Evolutionary conservation across 352 stramenopile genomes (phyloP), one percentile per base, ranked within the genome.

Genomic region (Globisporangium rhizosaccharum): DNA sequence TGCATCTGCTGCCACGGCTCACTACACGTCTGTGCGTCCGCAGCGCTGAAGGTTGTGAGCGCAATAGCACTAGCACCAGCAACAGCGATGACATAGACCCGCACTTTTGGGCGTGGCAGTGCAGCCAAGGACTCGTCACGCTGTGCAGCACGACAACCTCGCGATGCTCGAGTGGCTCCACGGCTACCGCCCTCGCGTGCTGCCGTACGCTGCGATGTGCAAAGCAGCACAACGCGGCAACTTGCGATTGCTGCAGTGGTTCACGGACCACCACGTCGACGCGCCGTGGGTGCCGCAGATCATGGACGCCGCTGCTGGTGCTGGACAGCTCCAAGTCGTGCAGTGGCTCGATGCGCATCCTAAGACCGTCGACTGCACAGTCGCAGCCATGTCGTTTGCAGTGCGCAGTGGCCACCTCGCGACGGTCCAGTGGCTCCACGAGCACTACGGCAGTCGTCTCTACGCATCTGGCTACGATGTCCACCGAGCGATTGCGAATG

Each of bases 211-310:
- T 20, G 53, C 41, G 17, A 50, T 58, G 53, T 10, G 11, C 23
- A n/a, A 20, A n/a, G 53, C 53, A 1, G 53, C 53, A 26, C 6
- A 25, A 15, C 41, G 17, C 18, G 41, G 33, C 18, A 50, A 57
- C 23, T 26, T 57, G 18, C 14, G 2, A 7, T 51, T 57, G 25
- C 49, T 54, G 26, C 49, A 41, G 18, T 54, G 49, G 49, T 23
- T 54, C 26, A 14, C 15, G 1, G 49, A 37, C 3, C 33, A 18
- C 14, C 33, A 42, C 49, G 26, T 14, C 5, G 23, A 39, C 14
- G 33, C 33, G 49, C 33, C 26, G 26, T 37, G 26, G 26, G 9
- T 42, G 9, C 49, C 49, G 33, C 0, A 49, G 11, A 11, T 49
- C 11, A 49, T 49, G 44, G 44, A 49, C n/a, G 18, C 44, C 7